Base-by-base conservation (phyloP, 306 rosid species). In the Glycine latifolia region DNA sequence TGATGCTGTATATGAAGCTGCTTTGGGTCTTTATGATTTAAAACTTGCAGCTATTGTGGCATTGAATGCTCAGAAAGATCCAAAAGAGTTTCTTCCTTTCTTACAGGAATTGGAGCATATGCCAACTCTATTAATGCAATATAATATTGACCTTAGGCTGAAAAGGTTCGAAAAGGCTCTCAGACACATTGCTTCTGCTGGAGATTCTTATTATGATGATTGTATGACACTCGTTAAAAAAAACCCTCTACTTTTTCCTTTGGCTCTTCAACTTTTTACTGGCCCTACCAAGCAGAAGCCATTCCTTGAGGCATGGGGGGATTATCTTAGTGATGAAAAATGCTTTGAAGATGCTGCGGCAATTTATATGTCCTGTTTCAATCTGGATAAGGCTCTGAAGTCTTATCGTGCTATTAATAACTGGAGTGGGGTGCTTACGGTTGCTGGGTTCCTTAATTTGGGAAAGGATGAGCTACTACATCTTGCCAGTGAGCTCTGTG, bases 291-390 rank as follows among this genome's bases (percentile, higher is more conserved):
- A 88, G 88, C 91, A 84, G 87, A 89, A 68, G 83, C 86, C 91
- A 65, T 88, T 95, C 77, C 94, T 91, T 26, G 97, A 95, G 84
- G 98, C 99, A 17, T 93, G 99, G 99, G 99, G 98, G 11, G 98
- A 95, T 83, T 82, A 91, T 87, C 98, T 93, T 73, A 79, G 80
- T 73, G 87, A 84, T 79, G 94, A 87, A 75, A 93, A 95, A 86
- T 71, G 82, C 81, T 91, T 86, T 54, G 98, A 93, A 81, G 93
- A 93, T 87, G 97, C 97, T 80, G 99, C 98, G 14, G 73, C 88
- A 72, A 84, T 91, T 83, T 95, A 90, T 85, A 76, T 95, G 82
- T 91, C 97, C 86, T 86, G 97, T 89, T 92, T 79, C 86, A 82
- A 86, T 82, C 85, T 91, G 79, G 94, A 92, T 48, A 95, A 95